Evolutionary conservation across 495 filamentous ascomycete genomes (phyloP), one percentile per base, ranked within the genome.

Genomic region (Bacidia gigantensis): DNA sequence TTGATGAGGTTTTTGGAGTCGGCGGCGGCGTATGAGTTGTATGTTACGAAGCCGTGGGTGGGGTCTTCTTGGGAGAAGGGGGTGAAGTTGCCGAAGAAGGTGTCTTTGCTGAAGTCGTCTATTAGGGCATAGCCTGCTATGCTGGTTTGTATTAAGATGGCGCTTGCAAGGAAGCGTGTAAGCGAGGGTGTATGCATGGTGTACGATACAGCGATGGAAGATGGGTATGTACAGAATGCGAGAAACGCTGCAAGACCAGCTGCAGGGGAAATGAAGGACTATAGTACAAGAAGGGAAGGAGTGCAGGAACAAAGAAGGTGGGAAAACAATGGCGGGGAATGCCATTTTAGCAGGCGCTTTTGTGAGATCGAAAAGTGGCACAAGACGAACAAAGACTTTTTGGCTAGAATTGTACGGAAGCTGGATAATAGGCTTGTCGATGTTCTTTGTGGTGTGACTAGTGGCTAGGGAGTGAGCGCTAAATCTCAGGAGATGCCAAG

Each of bases 1-100:
- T 70, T 72, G 53, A 84, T 81, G 2, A 87, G 69, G 3, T 70
- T 72, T 24, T 64, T 61, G 12, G 55, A 50, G 42, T 70, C 69
- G 43, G 84, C 85, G 1, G 69, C 72, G 3, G 49, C 41, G 11
- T 67, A 69, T 53, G 74, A 64, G 35, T 76, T 69, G 59, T 81
- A 88, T 50, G 73, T 60, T 53, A 89, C 85, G 59, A 74, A 83
- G 18, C 84, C 85, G 53, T 80, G 62, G 5, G 83, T 88, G 3
- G 84, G 85, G 55, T 89, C 84, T 0, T 63, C 3, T 59, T 67
- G 65, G 2, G 71, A 68, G 53, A 57, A 72, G 54, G 72, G 70
- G 44, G 69, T 62, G 65, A 82, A 80, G 42, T 73, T 74, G 60
- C 75, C 70, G 60, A 81, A 82, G 60, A 80, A 82, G 3, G 64